Conservation (phyloP, 495 filamentous ascomycete genomes). For the Xylaria palmicola region DNA sequence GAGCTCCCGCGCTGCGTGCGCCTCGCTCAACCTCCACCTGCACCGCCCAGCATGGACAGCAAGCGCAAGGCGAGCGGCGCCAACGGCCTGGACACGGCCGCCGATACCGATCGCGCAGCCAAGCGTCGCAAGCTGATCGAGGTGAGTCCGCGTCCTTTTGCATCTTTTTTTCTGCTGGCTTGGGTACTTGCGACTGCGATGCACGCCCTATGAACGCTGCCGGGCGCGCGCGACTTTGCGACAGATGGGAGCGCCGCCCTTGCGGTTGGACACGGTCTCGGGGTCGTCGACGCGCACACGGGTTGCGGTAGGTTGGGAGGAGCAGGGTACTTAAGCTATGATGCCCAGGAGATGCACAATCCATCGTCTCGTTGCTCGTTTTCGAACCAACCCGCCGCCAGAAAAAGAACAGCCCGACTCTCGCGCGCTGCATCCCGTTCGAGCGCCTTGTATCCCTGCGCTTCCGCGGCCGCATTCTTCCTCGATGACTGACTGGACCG, state of each 20-base stretch:
- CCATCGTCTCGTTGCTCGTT: not conserved
- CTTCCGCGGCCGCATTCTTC: conserved; percentile 1
- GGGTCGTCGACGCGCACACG: not conserved
- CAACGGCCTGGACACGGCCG: conserved; percentile 29
- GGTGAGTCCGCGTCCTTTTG: conserved; percentile 24
- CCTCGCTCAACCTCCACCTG: conserved; percentile 15
- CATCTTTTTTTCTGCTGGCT: not conserved
- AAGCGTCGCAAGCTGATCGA: conserved; percentile 47
- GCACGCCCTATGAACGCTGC: not conserved
- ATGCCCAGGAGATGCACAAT: conserved; percentile 2
- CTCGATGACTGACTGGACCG: conserved; percentile 14
- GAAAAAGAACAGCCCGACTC: conserved; percentile 10
- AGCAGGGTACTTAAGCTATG: not conserved
- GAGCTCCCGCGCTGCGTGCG: conserved; percentile 17
- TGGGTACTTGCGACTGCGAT: conserved; percentile 2
- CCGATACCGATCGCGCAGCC: conserved; percentile 53
- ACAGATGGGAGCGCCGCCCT: not conserved
- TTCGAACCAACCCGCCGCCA: not conserved
- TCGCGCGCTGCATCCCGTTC: conserved; percentile 12
- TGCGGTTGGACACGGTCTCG: not conserved
- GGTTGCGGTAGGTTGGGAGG: conserved; percentile 2
- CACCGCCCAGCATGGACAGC: conserved; percentile 53
- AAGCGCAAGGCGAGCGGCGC: conserved; percentile 63
- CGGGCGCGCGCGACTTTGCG: conserved; percentile 11
- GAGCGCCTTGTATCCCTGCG: not conserved